Conservation (phyloP, 768 basidiomycete species). For the Amylocystis lapponica region DNA sequence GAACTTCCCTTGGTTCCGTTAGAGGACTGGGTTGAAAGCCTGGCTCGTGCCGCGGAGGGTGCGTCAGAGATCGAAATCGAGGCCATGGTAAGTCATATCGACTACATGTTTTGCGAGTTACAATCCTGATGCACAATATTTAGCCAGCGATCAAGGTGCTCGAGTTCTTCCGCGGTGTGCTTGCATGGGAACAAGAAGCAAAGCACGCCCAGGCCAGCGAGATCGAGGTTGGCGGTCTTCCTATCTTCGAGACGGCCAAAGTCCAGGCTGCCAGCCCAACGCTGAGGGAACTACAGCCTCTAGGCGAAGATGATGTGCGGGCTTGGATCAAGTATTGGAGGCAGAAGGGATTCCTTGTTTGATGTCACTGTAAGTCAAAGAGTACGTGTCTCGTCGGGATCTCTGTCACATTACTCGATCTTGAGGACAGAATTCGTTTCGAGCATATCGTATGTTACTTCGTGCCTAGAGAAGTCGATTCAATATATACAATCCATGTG, state of each 20-base stretch:
- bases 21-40: background rate
- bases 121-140: too few relatives aligned
- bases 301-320: conserved; percentile 11
- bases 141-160: conserved; percentile 5
- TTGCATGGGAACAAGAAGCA: background rate
- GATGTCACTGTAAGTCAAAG: too few relatives aligned
- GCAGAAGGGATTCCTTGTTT: conserved; percentile 6
- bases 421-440: too few relatives aligned
- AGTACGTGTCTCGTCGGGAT: too few relatives aligned
- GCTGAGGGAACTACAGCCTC: conserved; percentile 6
- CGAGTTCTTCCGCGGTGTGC: conserved; percentile 1
- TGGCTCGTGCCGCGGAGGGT: background rate
- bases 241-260: conserved; percentile 6
- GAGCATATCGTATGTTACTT: too few relatives aligned
- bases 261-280: conserved; percentile 6
- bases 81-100: background rate
- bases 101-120: background rate
- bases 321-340: conserved; percentile 11
- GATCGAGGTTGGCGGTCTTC: conserved; percentile 3
- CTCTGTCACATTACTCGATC: too few relatives aligned
- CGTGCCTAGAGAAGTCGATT: too few relatives aligned
- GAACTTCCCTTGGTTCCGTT: background rate
- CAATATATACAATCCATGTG: too few relatives aligned
- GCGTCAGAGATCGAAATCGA: background rate
- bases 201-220: background rate